Evolutionary conservation across 441 rosid species (phyloP).

Genomic region (Pelargonium australe): DNA sequence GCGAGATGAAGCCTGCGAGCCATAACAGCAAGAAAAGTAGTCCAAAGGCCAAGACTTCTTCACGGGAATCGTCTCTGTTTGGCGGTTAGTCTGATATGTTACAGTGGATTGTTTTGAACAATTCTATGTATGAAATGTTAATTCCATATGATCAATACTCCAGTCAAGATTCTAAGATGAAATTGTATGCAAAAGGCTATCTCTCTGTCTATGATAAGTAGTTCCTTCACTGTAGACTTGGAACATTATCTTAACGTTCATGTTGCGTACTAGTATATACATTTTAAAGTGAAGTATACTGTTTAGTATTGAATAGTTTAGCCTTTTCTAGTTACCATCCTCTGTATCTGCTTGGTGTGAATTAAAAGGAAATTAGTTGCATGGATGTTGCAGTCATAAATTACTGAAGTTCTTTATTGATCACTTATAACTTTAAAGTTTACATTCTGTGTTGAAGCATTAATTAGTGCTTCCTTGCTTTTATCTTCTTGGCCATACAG

Average conservation of each 20-base stretch:
- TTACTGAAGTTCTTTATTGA: not conserved
- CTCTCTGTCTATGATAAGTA: too few relatives aligned
- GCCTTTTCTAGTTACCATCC: not conserved
- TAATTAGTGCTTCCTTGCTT: not conserved
- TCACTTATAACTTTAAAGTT: not conserved
- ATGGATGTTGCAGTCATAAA: not conserved
- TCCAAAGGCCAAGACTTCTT: slow-evolving; percentile 73
- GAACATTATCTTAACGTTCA: not conserved
- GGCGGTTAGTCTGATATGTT: slow-evolving; percentile 53
- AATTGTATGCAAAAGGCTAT: too few relatives aligned
- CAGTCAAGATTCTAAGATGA: not conserved
- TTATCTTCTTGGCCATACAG: slow-evolving; percentile 32
- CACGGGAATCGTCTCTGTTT: slow-evolving; percentile 70
- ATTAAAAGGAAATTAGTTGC: not conserved
- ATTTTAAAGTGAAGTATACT: not conserved
- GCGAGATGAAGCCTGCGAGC: slow-evolving; percentile 52
- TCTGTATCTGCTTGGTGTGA: not conserved
- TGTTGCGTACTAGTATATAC: not conserved
- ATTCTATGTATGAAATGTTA: not conserved
- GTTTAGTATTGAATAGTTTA: not conserved
- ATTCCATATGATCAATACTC: not conserved
- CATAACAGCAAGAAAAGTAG: slow-evolving; percentile 70
- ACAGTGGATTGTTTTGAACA: not conserved
- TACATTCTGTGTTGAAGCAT: not conserved
- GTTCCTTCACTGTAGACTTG: not conserved